Conservation (phyloP, 2,329 filamentous ascomycete genomes). For the Calonectria naviculata region DNA sequence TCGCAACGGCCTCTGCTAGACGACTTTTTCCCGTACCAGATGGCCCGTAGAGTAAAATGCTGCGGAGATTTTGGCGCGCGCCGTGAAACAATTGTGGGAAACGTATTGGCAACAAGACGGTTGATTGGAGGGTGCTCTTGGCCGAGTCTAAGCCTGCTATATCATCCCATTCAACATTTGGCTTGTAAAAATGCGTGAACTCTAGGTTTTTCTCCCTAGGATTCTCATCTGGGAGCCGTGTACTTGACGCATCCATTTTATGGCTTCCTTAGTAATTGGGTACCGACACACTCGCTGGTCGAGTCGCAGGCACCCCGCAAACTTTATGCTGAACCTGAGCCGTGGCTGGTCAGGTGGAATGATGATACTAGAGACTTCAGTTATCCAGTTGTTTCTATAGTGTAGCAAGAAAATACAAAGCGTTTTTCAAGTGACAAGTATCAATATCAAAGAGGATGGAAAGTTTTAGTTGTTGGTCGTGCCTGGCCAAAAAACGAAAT, state of each 20-base stretch:
- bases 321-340: too few relatives aligned
- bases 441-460: too few relatives aligned
- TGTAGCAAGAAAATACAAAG: too few relatives aligned
- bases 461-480: too few relatives aligned
- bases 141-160: constrained; percentile 9
- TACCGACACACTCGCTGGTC: too few relatives aligned
- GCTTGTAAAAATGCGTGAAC: constrained; percentile 4
- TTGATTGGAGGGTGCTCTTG: constrained; percentile 16
- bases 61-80: not conserved
- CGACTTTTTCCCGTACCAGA: constrained; percentile 17
- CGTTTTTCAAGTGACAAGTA: too few relatives aligned
- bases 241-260: not conserved
- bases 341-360: too few relatives aligned
- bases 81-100: constrained; percentile 19
- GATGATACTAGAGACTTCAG: too few relatives aligned
- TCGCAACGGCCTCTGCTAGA: constrained; percentile 20
- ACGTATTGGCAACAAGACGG: constrained; percentile 12
- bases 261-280: too few relatives aligned
- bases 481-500: too few relatives aligned
- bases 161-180: constrained; percentile 18
- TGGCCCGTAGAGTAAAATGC: constrained; percentile 11
- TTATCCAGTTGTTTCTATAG: too few relatives aligned
- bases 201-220: not conserved
- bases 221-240: not conserved
- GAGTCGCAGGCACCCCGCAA: too few relatives aligned